Evolutionary conservation across 1,284 basidiomycete genomes (phyloP).

Genomic region (Meira miltonrushii): DNA sequence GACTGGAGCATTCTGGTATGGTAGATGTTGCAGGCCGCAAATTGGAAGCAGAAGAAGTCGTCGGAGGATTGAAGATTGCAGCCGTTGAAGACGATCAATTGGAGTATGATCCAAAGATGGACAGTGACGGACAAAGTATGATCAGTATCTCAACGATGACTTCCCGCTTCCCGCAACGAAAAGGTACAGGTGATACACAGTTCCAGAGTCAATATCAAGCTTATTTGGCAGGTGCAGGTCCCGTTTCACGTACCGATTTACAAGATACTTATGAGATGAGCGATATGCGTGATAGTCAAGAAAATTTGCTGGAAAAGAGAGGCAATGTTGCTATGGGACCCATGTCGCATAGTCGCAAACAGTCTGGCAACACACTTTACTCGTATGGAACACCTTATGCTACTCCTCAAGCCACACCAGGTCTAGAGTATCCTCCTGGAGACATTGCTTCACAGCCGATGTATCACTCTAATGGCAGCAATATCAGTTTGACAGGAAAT

Average conservation of each 20-base stretch:
- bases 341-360: not conserved
- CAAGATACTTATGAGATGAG: slow-evolving; percentile 43
- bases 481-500: slow-evolving; percentile 2
- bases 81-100: slow-evolving; percentile 45
- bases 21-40: slow-evolving; percentile 35
- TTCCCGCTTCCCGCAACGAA: slow-evolving; percentile 17
- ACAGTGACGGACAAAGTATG: slow-evolving; percentile 38
- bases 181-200: slow-evolving; percentile 15
- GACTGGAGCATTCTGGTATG: slow-evolving; percentile 23
- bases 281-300: slow-evolving; percentile 32
- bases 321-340: not conserved
- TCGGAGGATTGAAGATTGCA: slow-evolving; percentile 42
- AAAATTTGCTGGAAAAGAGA: slow-evolving; percentile 41
- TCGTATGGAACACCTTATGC: slow-evolving; percentile 7
- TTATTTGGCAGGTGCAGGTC: slow-evolving; percentile 32
- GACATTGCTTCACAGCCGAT: not conserved
- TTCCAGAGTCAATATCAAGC: slow-evolving; percentile 38
- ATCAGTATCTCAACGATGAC: slow-evolving; percentile 45
- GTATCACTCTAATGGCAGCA: not conserved
- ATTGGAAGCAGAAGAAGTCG: slow-evolving; percentile 32
- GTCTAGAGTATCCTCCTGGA: slow-evolving; percentile 7
- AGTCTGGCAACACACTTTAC: not conserved
- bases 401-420: slow-evolving; percentile 5
- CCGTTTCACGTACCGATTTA: slow-evolving; percentile 6
- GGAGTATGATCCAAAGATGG: slow-evolving; percentile 41